A percentile compares a stretch with the other conserved stretches of the same genome.
Evolutionary conservation across 768 basidiomycete genomes (phyloP).

Genomic region (Serendipita sp.): DNA sequence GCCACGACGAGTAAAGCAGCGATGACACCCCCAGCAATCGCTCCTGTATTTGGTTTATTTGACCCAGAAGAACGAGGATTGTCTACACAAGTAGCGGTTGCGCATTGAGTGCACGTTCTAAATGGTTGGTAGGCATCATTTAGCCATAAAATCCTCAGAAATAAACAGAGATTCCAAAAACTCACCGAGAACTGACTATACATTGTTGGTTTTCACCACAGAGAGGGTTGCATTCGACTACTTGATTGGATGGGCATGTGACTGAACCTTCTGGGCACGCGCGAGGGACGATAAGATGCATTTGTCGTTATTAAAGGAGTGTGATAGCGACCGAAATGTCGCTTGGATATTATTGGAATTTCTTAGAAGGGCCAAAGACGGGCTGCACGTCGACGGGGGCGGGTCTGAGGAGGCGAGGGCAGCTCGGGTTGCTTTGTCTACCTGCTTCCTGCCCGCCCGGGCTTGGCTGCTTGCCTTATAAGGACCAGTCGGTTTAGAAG

Average conservation of each 20-base stretch:
- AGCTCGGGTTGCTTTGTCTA: too few species aligned
- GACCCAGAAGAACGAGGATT: slow-evolving; percentile 15
- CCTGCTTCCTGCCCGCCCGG: too few species aligned
- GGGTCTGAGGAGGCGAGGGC: too few species aligned
- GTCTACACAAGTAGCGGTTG: slow-evolving; percentile 34
- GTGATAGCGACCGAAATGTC: slow-evolving; percentile 17
- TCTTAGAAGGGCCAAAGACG: background rate
- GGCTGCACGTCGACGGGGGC: background rate
- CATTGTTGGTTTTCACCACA: slow-evolving; percentile 34
- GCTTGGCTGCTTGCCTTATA: too few species aligned
- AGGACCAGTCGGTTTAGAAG: too few species aligned
- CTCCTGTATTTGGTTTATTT: slow-evolving; percentile 40
- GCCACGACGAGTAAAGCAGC: slow-evolving; percentile 45
- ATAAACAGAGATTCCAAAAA: slow-evolving; percentile 8
- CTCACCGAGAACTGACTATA: slow-evolving; percentile 42
- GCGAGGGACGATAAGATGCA: slow-evolving; percentile 20
- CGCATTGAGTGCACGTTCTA: slow-evolving; percentile 46
- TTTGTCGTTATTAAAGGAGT: slow-evolving; percentile 12
- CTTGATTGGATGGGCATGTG: too few species aligned
- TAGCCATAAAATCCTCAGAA: background rate
- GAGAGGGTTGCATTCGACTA: too few species aligned
- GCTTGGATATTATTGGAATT: background rate
- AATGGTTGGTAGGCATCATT: slow-evolving; percentile 6
- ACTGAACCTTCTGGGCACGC: slow-evolving; percentile 20
- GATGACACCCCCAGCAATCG: slow-evolving; percentile 57